Evolutionary conservation across 805 yeast genomes (phyloP), one percentile per base, ranked within the genome.

Genomic region (Candida railenensis): DNA sequence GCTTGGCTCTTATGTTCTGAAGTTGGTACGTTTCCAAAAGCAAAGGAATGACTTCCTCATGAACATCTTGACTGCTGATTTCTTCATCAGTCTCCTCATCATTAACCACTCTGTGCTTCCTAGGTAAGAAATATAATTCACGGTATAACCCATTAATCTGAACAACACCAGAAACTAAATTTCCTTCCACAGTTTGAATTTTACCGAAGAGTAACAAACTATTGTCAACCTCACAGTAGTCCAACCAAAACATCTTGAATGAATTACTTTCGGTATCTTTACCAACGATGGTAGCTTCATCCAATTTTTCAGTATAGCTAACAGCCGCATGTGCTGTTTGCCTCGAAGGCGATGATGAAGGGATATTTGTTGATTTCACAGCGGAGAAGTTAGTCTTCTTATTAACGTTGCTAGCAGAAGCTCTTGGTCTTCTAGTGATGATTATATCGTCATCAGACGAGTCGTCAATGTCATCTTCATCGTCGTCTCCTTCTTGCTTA

Each of bases 191-290:
- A 3, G 90, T 74, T 47, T 77, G 74, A 11, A 86, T 77, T 59
- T 90, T 89, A 45, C 99, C 99, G 62, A 87, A 92, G 8, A 94
- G 71, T 16, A 88, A 62, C 42, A 94, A 66, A 0, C 82, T 67
- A 53, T 77, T 77, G 48, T 84, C 87, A 11, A 85, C 81, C 61
- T 92, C 98, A 20, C 86, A 75, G 62, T 83, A 90, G 65, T 94
- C 99, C 25, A 87, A 67, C 97, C 97, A 94, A 63, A 78, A 94
- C 83, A 92, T 82, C 55, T 80, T 79, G 14, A 36, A n/a, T 0
- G 74, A 54, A 38, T 76, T 78, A 2, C 72, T 63, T n/a, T 65
- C 65, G 7, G 61, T 61, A 40, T 51, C 59, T n/a, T 38, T 28
- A 8, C 51, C 55, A n/a, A 58, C 41, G 16, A 62, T 47, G 14